A percentile compares a stretch with the other conserved stretches of the same genome.
phyloP scores from a whole-genome alignment of 2,329 filamentous ascomycete genomes.

The Eurotiales sp. region DNA sequence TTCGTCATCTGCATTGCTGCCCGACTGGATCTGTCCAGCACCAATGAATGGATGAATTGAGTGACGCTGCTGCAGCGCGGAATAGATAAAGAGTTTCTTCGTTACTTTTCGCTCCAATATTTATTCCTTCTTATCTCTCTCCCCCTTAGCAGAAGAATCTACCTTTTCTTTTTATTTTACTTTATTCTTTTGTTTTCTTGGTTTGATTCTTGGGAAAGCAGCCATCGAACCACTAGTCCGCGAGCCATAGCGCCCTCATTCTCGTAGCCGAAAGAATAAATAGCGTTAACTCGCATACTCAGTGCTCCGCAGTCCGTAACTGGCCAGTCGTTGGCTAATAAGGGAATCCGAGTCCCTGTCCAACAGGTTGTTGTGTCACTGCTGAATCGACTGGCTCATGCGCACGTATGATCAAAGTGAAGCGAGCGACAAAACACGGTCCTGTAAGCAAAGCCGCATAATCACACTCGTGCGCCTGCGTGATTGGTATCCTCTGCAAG shows the following conservation, averaged over 20 bases:
- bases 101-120: background rate
- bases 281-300: too few relatives aligned
- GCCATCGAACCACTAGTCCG: too few relatives aligned
- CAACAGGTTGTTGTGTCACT: too few relatives aligned
- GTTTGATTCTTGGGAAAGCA: too few relatives aligned
- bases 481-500: constrained; percentile 9
- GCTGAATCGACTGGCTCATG: background rate
- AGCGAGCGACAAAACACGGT: background rate
- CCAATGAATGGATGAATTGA: background rate
- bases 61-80: background rate
- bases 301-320: too few relatives aligned
- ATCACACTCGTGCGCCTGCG: constrained; percentile 6
- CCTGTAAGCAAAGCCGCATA: constrained; percentile 8
- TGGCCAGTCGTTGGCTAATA: background rate
- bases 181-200: too few relatives aligned
- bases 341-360: background rate
- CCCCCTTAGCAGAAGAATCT: too few relatives aligned
- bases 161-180: too few relatives aligned
- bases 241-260: too few relatives aligned
- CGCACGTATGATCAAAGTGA: background rate
- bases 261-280: too few relatives aligned
- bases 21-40: constrained; percentile 6
- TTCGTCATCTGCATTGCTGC: constrained; percentile 17
- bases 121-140: too few relatives aligned
- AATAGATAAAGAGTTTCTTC: background rate